Percentiles rank a stretch among this genome's conserved stretches.
phyloP scores from a whole-genome alignment of 192 early-diverging fungal genomes.

The Coemansia sp. region DNA sequence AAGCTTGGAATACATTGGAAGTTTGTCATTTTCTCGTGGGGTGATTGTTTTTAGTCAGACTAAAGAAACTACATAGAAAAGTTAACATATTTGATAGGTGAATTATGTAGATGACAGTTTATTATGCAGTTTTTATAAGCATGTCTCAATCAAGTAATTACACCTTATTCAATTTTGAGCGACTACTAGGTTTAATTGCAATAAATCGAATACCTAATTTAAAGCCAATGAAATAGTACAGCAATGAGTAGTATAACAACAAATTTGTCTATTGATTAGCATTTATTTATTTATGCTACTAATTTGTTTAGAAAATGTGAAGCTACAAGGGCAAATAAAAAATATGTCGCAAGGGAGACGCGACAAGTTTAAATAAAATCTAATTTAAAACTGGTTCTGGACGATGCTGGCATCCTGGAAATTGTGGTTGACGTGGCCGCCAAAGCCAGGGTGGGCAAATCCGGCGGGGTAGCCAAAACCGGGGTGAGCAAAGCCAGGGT shows the following conservation, averaged over 20 bases:
- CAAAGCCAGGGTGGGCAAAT: constrained; percentile 1
- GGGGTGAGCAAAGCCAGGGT: not conserved
- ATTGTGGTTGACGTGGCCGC: not conserved
- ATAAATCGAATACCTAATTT: not conserved
- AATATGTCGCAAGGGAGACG: not conserved
- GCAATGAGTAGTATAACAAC: not conserved
- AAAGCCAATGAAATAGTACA: not conserved
- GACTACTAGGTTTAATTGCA: not conserved
- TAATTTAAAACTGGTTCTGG: not conserved
- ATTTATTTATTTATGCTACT: not conserved
- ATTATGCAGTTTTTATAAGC: too few relatives aligned
- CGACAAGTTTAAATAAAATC: not conserved
- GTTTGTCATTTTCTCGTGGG: too few relatives aligned
- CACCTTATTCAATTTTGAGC: too few relatives aligned
- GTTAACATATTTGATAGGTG: too few relatives aligned
- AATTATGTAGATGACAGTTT: too few relatives aligned
- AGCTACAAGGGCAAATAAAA: not conserved
- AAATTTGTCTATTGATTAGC: not conserved
- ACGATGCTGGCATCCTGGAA: not conserved
- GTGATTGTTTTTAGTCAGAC: too few relatives aligned
- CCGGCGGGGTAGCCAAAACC: not conserved
- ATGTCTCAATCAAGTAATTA: too few relatives aligned
- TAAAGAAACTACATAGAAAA: too few relatives aligned
- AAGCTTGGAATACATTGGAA: too few relatives aligned
- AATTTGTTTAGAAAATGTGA: not conserved